Base-by-base conservation (phyloP, 2,329 filamentous ascomycete species). In the Aspergillus costaricaensis region DNA sequence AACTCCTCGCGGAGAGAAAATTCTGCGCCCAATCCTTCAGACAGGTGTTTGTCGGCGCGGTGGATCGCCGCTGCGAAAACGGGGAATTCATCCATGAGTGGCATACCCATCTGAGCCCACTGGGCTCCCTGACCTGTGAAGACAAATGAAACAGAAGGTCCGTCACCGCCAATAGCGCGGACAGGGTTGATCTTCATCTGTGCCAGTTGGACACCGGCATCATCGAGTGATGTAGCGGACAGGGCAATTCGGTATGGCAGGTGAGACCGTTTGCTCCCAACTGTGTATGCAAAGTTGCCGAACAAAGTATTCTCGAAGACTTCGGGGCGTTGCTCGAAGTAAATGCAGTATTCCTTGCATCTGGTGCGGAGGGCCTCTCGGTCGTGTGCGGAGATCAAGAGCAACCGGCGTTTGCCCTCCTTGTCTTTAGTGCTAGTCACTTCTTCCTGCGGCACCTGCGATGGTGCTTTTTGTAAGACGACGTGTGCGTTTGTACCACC, bases 91-190 rank as follows among this genome's bases (percentile, higher is more conserved):
- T 19, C 19, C 47, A 71, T 58, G 6, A 76, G 67, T 17, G 72
- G 66, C 27, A 64, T 59, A 1, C 75, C 74, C 75, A 77, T 77
- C 2, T 59, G 59, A 38, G 67, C 60, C 60, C 73, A 76, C 36
- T 76, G 74, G 21, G 75, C 75, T 7, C 75, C 75, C 51, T 77
- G 75, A 0, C 75, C 75, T 2, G 75, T 76, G 57, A 77, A 77
- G 17, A 76, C n/a, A 15, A 43, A 43, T 21, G 39, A 66, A 55
- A 76, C 77, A 8, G 64, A 68, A 15, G 76, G 48, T 3, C 61
- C 60, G 17, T 39, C 21, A 6, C 61, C 58, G 2, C 44, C 17
- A 5, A 38, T 36, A 54, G 51, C 30, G 19, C 36, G 17, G 9
- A 41, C 23, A 32, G 39, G 47, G 21, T 55, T 44, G 14, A 44